Evolutionary conservation across 805 yeast genomes (phyloP), one percentile per base, ranked within the genome.

Genomic region (Crinitomyces ghanaensis): DNA sequence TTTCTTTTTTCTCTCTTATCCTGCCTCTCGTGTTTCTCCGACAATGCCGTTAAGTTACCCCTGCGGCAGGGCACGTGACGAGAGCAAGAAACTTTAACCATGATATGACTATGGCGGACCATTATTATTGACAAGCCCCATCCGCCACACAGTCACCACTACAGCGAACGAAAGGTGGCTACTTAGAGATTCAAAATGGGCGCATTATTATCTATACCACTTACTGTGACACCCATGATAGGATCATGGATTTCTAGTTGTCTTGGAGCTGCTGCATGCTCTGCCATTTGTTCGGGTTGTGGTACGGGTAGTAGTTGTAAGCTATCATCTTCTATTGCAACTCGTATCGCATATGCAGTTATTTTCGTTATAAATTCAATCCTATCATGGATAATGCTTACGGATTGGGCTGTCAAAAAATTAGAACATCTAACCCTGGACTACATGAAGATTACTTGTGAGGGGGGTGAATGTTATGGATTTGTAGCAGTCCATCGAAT

Each of bases 401-500:
- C 93, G 12, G 84, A 84, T 40, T 78, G 80, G 56, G 74, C 88
- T 4, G 68, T 78, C 13, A 65, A 72, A 38, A 72, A 80, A 58
- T 73, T 91, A 6, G 91, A 79, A 39, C 69, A 68, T 38, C 63
- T 84, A 5, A 67, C 83, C 0, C 68, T 76, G 57, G 84, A 83
- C 9, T 64, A 69, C 38, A 71, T 81, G 49, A 77, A 76, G 46
- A 67, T 67, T 41, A 74, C 71, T 26, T 88, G 98, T 58, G 74
- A 76, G 28, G 93, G 91, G 9, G 72, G 73, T 15, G 78, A 80
- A 36, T 81, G 81, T 46, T 85, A 95, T 55, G 93, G 96, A 30
- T 91, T 88, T 56, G 82, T 84, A 11, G 86, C 93, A 4, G 96
- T 91, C n/a, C 93, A 91, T 53, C 63, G 97, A 36, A 64, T 91